Conservation (phyloP, 352 stramenopile species). For the Phytophthora crassamura region DNA sequence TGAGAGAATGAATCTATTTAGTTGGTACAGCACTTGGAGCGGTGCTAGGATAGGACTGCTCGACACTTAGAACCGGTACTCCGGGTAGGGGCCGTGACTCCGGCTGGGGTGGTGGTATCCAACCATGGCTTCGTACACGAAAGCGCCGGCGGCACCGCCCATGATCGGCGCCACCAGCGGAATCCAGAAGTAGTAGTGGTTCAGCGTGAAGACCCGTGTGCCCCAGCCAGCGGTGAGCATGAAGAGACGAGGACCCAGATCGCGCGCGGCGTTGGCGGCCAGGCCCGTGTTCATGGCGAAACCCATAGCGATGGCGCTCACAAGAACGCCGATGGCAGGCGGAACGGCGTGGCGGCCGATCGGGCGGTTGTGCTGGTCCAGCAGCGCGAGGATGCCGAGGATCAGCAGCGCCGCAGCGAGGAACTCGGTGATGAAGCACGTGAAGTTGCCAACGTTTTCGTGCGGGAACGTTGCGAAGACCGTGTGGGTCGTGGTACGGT, state of each 20-base stretch:
- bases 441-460: conserved; percentile 39
- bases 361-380: conserved; percentile 78
- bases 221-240: conserved; percentile 71
- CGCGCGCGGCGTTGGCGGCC: conserved; percentile 73
- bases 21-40: too few relatives aligned
- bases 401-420: conserved; percentile 54
- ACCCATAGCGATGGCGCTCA: conserved; percentile 76
- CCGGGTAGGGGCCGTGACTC: conserved; percentile 30
- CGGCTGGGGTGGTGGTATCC: conserved; percentile 54
- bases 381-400: conserved; percentile 71
- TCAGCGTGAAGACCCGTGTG: conserved; percentile 69
- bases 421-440: conserved; percentile 50
- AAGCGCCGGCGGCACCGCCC: conserved; percentile 53
- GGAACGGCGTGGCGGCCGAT: conserved; percentile 72
- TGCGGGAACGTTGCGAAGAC: conserved; percentile 51
- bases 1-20: conserved; percentile 25
- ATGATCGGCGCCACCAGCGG: conserved; percentile 72
- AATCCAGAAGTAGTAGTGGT: conserved; percentile 78
- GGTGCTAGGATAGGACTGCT: background rate
- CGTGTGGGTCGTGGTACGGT: conserved; percentile 34
- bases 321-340: conserved; percentile 73
- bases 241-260: conserved; percentile 74
- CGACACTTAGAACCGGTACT: conserved; percentile 30
- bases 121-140: conserved; percentile 70
- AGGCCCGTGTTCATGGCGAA: conserved; percentile 87